Evolutionary conservation across 352 stramenopile genomes (phyloP).

Genomic region (Pythium folliculosum): DNA sequence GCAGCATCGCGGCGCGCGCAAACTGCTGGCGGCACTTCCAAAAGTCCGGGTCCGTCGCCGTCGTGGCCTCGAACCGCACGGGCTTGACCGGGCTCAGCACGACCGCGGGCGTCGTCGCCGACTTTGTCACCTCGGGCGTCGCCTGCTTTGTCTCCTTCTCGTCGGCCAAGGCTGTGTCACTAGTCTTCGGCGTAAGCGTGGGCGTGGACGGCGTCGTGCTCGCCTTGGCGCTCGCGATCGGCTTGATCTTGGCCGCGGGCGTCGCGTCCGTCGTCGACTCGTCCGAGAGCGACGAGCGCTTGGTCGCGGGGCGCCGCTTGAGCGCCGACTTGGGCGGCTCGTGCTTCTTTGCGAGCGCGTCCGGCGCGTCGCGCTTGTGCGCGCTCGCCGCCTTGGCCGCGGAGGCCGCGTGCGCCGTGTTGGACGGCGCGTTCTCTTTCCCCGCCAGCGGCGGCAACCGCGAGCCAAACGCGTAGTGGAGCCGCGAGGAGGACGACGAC

Average conservation of each 20-base stretch:
- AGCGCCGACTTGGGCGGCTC: constrained; percentile 16
- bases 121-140: neutral
- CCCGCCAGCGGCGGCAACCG: constrained; percentile 11
- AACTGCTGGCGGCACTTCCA: constrained; percentile 41
- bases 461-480: constrained; percentile 29
- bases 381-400: neutral
- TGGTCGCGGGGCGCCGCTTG: constrained; percentile 17
- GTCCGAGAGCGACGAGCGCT: constrained; percentile 11
- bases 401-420: neutral
- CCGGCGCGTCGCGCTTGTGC: constrained; percentile 3
- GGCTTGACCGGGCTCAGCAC: constrained; percentile 16
- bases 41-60: constrained; percentile 34
- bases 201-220: constrained; percentile 5
- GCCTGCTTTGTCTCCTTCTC: neutral
- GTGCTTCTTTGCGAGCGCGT: constrained; percentile 16
- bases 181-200: too few relatives aligned
- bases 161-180: neutral
- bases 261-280: neutral
- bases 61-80: constrained; percentile 23
- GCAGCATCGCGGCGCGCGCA: constrained; percentile 34
- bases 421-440: constrained; percentile 24
- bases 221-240: neutral
- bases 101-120: constrained; percentile 2
- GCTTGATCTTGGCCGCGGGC: neutral
- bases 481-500: neutral